phyloP scores from a whole-genome alignment of 1,139 yeast species.

The Geotrichum fermentans region DNA sequence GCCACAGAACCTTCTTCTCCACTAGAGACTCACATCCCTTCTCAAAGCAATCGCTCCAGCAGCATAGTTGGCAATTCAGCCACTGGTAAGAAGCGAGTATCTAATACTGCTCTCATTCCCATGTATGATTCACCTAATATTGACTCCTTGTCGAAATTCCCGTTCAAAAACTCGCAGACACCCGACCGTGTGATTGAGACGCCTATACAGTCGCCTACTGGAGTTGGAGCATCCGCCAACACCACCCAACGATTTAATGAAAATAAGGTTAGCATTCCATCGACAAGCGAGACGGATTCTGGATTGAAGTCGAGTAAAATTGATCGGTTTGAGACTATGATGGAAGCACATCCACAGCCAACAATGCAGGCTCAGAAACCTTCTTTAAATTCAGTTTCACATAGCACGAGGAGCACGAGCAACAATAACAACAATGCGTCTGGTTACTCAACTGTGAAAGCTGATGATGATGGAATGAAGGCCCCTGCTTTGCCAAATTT shows the following conservation, averaged over 20 bases:
- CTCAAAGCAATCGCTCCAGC: not conserved
- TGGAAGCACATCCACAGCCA: not conserved
- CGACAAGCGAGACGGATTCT: not conserved
- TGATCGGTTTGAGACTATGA: slow-evolving; percentile 3
- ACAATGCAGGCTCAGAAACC: not conserved
- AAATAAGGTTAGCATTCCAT: not conserved
- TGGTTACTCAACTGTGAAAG: not conserved
- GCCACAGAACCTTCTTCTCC: not conserved
- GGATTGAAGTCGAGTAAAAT: not conserved
- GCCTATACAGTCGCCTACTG: not conserved
- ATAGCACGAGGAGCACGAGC: not conserved
- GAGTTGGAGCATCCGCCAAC: slow-evolving; percentile 3
- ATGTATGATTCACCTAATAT: slow-evolving; percentile 6
- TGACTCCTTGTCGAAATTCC: slow-evolving; percentile 11
- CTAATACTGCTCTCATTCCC: slow-evolving; percentile 6
- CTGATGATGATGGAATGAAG: not conserved
- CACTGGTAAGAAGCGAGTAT: not conserved
- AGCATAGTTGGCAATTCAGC: not conserved
- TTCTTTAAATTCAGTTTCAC: not conserved
- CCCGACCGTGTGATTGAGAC: slow-evolving; percentile 5
- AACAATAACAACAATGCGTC: not conserved
- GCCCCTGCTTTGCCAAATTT: slow-evolving; percentile 2
- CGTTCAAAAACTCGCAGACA: slow-evolving; percentile 11
- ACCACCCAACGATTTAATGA: not conserved
- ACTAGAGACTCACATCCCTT: not conserved